phyloP scores from a whole-genome alignment of 108 stramenopile genomes.

The Stephanodiscus minutulus region DNA sequence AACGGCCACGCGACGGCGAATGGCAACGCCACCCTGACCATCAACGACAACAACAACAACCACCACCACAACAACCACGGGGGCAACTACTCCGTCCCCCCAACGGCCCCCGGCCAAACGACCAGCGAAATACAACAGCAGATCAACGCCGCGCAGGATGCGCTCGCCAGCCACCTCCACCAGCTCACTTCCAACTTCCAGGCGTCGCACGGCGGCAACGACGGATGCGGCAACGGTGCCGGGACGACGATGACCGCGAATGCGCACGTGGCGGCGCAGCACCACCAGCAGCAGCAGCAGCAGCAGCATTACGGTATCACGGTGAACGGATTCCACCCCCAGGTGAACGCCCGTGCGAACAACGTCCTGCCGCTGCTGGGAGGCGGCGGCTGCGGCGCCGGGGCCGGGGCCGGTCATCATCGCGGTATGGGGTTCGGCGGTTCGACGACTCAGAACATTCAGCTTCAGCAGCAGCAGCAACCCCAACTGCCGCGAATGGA shows the following conservation, averaged over 20 bases:
- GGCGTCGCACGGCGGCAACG: background rate
- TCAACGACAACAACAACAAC: too few relatives aligned
- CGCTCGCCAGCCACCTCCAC: slow-evolving; percentile 7
- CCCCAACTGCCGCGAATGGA: background rate
- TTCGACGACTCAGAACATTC: slow-evolving; percentile 7
- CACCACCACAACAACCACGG: background rate
- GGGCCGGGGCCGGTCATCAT: background rate
- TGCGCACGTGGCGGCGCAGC: background rate
- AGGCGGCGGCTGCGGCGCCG: background rate
- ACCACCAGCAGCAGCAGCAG: background rate
- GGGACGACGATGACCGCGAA: background rate
- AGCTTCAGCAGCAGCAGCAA: slow-evolving; percentile 27
- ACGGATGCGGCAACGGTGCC: background rate
- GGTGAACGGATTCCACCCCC: slow-evolving; percentile 77
- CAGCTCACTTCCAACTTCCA: slow-evolving; percentile 22
- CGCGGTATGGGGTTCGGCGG: background rate
- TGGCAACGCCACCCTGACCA: background rate
- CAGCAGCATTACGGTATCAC: slow-evolving; percentile 64
- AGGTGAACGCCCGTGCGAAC: slow-evolving; percentile 53
- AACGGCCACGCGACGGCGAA: background rate
- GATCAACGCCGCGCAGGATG: background rate
- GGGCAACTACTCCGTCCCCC: background rate
- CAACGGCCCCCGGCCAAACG: background rate
- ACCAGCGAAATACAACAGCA: too few relatives aligned
- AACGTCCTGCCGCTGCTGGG: slow-evolving; percentile 27